Evolutionary conservation across 306 rosid genomes (phyloP).

Genomic region (Inga leiocalycina): DNA sequence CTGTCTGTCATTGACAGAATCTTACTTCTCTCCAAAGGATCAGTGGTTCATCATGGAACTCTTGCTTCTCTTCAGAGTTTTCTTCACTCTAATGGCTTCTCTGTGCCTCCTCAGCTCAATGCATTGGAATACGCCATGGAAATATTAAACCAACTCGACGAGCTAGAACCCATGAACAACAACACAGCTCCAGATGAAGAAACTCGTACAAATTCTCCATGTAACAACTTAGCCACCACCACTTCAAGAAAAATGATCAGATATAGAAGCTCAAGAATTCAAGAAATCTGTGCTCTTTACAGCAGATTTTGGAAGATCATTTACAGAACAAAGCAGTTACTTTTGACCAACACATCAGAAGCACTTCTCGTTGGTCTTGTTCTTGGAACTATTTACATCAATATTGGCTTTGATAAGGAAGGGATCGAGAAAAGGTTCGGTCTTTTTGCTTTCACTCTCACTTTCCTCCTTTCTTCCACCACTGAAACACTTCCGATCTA

Average conservation of each 20-base stretch:
- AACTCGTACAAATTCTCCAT: slow-evolving; percentile 7
- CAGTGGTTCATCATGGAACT: slow-evolving; percentile 76
- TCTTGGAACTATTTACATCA: slow-evolving; percentile 85
- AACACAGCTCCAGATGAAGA: slow-evolving; percentile 24
- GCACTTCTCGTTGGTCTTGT: slow-evolving; percentile 88
- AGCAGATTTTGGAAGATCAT: slow-evolving; percentile 81
- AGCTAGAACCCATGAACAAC: slow-evolving; percentile 12
- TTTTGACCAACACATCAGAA: slow-evolving; percentile 77
- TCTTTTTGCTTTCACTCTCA: slow-evolving; percentile 85
- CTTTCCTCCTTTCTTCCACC: slow-evolving; percentile 83
- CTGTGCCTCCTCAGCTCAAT: slow-evolving; percentile 88
- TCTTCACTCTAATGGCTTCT: slow-evolving; percentile 60
- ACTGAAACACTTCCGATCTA: slow-evolving; percentile 91
- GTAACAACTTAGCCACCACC: background rate
- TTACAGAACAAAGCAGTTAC: slow-evolving; percentile 75
- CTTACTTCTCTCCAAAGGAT: slow-evolving; percentile 67
- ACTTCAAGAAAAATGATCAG: slow-evolving; percentile 33
- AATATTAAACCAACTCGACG: slow-evolving; percentile 55
- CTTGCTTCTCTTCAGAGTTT: slow-evolving; percentile 61
- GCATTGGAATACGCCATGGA: slow-evolving; percentile 91
- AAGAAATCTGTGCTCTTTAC: slow-evolving; percentile 62
- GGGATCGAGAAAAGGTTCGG: slow-evolving; percentile 90
- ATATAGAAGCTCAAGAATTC: slow-evolving; percentile 73
- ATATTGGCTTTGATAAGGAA: slow-evolving; percentile 70
- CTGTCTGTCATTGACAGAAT: slow-evolving; percentile 71